A percentile compares a stretch with the other conserved stretches of the same genome.
phyloP scores from a whole-genome alignment of 2,329 filamentous ascomycete species.

The Leptographium flavum region DNA sequence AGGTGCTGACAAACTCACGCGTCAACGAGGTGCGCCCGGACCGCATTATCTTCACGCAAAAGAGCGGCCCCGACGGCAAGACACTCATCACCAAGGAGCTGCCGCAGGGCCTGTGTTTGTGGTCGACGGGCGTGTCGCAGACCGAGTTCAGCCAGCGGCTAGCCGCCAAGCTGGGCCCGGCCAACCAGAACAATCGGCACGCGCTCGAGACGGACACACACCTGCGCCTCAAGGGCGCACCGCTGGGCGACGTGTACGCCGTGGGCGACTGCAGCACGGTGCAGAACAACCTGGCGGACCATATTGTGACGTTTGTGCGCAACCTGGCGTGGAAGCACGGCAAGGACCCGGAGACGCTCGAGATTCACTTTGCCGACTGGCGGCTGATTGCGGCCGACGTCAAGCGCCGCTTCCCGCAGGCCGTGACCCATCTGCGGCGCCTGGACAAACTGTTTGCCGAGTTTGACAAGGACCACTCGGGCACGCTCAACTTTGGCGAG shows the following conservation, averaged over 20 bases:
- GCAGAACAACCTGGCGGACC: conserved; percentile 90
- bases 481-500: conserved; percentile 88
- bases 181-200: conserved; percentile 71
- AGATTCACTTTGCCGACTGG: conserved; percentile 83
- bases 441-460: conserved; percentile 82
- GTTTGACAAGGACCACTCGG: conserved; percentile 86
- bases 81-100: conserved; percentile 74
- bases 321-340: conserved; percentile 84
- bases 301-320: conserved; percentile 80
- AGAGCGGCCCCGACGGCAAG: conserved; percentile 51
- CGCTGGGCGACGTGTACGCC: conserved; percentile 87
- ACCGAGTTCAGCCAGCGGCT: conserved; percentile 66
- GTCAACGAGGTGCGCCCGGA: conserved; percentile 79
- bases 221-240: conserved; percentile 75
- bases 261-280: conserved; percentile 94
- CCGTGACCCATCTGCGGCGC: conserved; percentile 70
- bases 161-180: conserved; percentile 54
- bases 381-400: conserved; percentile 70
- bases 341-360: conserved; percentile 75
- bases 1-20: conserved; percentile 82
- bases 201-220: conserved; percentile 92
- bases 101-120: conserved; percentile 89
- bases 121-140: conserved; percentile 92
- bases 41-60: conserved; percentile 80
- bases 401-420: conserved; percentile 81